Conservation (phyloP, 768 basidiomycete genomes). For the Dacryopinax primogenitus region DNA sequence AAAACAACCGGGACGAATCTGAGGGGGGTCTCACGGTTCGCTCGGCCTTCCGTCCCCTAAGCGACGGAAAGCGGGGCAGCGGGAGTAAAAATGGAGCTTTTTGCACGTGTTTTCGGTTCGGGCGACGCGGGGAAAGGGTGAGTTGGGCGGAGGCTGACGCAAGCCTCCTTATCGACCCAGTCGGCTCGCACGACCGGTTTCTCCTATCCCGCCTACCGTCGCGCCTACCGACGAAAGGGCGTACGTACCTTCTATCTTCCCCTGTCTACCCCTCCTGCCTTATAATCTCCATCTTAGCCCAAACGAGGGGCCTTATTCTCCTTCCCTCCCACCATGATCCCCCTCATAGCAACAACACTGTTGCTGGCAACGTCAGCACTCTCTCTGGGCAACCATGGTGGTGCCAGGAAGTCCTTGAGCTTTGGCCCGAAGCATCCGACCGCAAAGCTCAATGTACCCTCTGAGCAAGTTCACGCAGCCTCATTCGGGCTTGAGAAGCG, state of each 20-base stretch:
- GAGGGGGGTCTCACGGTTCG: too few species aligned
- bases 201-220: conserved; percentile 10
- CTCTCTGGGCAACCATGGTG: not conserved
- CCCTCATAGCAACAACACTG: not conserved
- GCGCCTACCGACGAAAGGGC: not conserved
- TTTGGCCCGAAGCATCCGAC: conserved; percentile 75
- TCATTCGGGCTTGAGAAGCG: conserved; percentile 23
- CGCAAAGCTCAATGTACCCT: conserved; percentile 32
- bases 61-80: too few species aligned
- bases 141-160: not conserved
- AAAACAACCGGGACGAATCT: too few species aligned
- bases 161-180: conserved; percentile 8
- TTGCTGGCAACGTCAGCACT: not conserved
- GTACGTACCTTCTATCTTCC: not conserved
- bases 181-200: conserved; percentile 5
- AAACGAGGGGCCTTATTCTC: not conserved
- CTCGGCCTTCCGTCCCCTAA: not conserved
- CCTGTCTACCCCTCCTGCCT: not conserved
- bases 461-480: conserved; percentile 30
- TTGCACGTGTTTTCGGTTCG: not conserved
- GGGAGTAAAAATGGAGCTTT: too few species aligned
- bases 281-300: not conserved
- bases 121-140: not conserved
- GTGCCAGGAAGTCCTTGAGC: conserved; percentile 55
- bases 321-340: conserved; percentile 5